A percentile compares a stretch with the other conserved stretches of the same genome.
phyloP scores from a whole-genome alignment of 345 rosid species.

The Eucalyptus camaldulensis region DNA sequence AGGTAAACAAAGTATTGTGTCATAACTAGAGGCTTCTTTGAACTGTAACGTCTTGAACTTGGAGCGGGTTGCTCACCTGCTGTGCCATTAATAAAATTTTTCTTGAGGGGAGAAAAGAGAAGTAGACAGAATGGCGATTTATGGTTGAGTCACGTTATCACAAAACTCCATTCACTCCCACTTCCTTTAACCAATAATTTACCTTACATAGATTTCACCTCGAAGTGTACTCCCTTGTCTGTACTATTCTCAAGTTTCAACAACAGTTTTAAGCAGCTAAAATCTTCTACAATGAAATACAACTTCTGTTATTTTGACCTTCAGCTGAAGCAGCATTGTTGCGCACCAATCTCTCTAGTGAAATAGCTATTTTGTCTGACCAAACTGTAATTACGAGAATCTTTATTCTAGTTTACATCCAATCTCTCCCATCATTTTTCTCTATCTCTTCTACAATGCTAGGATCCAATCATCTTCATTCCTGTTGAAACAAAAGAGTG shows the following conservation, averaged over 20 bases:
- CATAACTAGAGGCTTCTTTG: neutral
- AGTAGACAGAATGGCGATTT: neutral
- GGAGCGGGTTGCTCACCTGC: neutral
- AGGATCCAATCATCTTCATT: neutral
- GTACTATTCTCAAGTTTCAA: neutral
- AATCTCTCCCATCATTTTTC: neutral
- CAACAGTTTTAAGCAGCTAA: neutral
- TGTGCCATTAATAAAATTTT: neutral
- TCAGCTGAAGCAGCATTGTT: neutral
- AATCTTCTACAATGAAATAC: neutral
- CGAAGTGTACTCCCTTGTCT: too few species aligned
- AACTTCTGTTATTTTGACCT: neutral
- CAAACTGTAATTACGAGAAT: too few species aligned
- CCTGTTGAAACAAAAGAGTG: neutral
- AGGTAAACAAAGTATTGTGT: neutral
- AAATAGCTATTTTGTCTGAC: too few species aligned
- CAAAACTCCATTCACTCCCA: neutral
- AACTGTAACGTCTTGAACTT: neutral
- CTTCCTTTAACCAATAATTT: neutral
- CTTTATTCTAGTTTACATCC: too few species aligned
- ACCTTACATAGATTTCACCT: accelerated
- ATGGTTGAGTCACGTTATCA: neutral
- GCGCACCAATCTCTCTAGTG: neutral
- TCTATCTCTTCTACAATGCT: neutral
- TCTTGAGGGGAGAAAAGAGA: neutral